phyloP scores from a whole-genome alignment of 805 yeast genomes.

The Torulaspora delbrueckii region DNA sequence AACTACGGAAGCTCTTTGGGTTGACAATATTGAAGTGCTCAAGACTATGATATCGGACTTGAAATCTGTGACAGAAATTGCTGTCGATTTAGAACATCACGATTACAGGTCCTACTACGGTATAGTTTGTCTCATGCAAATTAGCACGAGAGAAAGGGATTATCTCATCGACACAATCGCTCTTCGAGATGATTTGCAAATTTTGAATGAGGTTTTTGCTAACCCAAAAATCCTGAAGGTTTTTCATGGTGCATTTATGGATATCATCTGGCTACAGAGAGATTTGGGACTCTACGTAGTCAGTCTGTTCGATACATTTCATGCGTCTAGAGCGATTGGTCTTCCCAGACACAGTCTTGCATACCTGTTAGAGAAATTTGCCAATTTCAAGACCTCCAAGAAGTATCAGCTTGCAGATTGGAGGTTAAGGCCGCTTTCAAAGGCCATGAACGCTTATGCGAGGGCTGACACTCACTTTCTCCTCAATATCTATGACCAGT shows the following conservation, averaged over 20 bases:
- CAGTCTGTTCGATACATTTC: conserved; percentile 85
- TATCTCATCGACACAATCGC: conserved; percentile 82
- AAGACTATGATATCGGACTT: conserved; percentile 52
- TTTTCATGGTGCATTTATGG: conserved; percentile 96
- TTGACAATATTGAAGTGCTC: conserved; percentile 54
- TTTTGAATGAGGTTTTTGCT: conserved; percentile 70
- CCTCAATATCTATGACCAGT: conserved; percentile 68
- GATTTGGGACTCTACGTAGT: conserved; percentile 91
- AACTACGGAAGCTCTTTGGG: conserved; percentile 61
- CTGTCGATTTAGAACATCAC: conserved; percentile 95
- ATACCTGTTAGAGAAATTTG: conserved; percentile 71
- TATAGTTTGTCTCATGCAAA: conserved; percentile 87
- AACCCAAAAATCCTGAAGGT: conserved; percentile 80
- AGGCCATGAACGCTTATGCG: conserved; percentile 78
- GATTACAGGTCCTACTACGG: conserved; percentile 89
- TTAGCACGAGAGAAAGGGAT: conserved; percentile 74
- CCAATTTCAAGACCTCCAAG: conserved; percentile 81
- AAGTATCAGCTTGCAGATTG: conserved; percentile 96
- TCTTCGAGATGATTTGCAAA: conserved; percentile 63
- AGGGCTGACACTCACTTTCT: conserved; percentile 93
- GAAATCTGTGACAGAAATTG: conserved; percentile 54
- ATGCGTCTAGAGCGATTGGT: conserved; percentile 77
- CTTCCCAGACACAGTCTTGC: conserved; percentile 83
- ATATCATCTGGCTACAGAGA: conserved; percentile 92
- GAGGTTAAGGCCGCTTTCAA: conserved; percentile 81